Evolutionary conservation across 2,329 filamentous ascomycete species (phyloP).

Genomic region (Apiospora phragmitis): DNA sequence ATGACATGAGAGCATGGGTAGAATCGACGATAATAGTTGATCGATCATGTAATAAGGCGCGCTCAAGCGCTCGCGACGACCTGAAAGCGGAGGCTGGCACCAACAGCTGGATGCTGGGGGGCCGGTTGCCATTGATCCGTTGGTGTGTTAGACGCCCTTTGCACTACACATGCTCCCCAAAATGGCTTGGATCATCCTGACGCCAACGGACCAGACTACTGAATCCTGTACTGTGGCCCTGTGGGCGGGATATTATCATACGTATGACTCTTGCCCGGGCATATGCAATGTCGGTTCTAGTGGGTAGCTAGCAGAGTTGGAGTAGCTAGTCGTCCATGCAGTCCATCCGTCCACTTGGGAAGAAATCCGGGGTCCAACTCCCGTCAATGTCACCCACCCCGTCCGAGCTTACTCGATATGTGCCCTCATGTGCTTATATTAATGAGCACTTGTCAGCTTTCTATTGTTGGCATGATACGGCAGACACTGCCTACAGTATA

Average conservation of each 20-base stretch:
- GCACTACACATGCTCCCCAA: background rate
- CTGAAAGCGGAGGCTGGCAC: background rate
- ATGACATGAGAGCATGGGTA: background rate
- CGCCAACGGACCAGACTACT: background rate
- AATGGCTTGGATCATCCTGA: background rate
- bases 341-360: background rate
- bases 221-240: background rate
- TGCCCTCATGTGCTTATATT: background rate
- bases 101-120: background rate
- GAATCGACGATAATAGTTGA: background rate
- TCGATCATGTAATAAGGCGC: background rate
- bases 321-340: background rate
- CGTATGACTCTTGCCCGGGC: background rate
- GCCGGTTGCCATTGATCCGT: background rate
- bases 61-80: background rate
- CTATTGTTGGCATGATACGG: background rate
- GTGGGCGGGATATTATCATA: background rate
- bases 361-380: slow-evolving; percentile 1
- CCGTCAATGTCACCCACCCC: background rate
- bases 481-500: background rate
- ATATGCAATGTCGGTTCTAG: background rate
- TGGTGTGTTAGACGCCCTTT: background rate
- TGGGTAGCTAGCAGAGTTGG: background rate
- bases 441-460: background rate
- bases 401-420: background rate